A percentile compares a stretch with the other conserved stretches of the same genome.
These are phyloP conservation scores for Bacidia gigantensis DNA, from an alignment of 495 filamentous ascomycete species.

Conservation along the genomic window DNA sequence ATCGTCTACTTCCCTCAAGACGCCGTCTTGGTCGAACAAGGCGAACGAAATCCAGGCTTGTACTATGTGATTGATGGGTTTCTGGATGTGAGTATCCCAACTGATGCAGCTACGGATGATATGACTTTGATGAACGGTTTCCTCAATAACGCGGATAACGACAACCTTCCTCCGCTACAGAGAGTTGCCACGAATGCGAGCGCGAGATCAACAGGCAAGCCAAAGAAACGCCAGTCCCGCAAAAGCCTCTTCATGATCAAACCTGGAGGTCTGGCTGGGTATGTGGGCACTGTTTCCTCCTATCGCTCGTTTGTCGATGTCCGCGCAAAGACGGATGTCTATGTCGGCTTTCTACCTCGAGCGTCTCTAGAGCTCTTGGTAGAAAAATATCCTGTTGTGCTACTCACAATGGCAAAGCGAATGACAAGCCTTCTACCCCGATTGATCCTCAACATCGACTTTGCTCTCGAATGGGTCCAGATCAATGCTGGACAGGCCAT, in stretches of 20 bases:
- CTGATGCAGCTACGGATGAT: slow-evolving; percentile 37
- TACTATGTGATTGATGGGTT: slow-evolving; percentile 99
- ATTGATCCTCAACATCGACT: slow-evolving; percentile 93
- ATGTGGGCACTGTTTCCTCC: slow-evolving; percentile 83
- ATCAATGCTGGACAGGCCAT: slow-evolving; percentile 89
- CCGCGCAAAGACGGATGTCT: slow-evolving; percentile 94
- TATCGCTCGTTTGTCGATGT: slow-evolving; percentile 95
- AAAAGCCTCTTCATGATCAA: slow-evolving; percentile 86
- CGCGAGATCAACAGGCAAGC: slow-evolving; percentile 24
- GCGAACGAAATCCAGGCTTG: slow-evolving; percentile 84
- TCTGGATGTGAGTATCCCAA: slow-evolving; percentile 72
- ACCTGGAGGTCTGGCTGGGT: slow-evolving; percentile 87
- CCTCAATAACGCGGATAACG: slow-evolving; percentile 20
- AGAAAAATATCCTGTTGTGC: slow-evolving; percentile 78
- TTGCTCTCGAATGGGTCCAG: slow-evolving; percentile 95
- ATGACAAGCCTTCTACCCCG: slow-evolving; percentile 78
- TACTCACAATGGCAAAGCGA: slow-evolving; percentile 90
- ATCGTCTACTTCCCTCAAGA: slow-evolving; percentile 95
- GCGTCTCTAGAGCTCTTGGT: slow-evolving; percentile 81
- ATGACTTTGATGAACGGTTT: slow-evolving; percentile 17
- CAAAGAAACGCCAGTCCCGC: slow-evolving; percentile 36
- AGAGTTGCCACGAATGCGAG: slow-evolving; percentile 35
- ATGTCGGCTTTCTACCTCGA: slow-evolving; percentile 87
- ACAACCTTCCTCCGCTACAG: slow-evolving; percentile 34
- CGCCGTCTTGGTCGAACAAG: slow-evolving; percentile 91